Conservation (phyloP, 2,329 filamentous ascomycete species). For the Penicillium griseofulvum region DNA sequence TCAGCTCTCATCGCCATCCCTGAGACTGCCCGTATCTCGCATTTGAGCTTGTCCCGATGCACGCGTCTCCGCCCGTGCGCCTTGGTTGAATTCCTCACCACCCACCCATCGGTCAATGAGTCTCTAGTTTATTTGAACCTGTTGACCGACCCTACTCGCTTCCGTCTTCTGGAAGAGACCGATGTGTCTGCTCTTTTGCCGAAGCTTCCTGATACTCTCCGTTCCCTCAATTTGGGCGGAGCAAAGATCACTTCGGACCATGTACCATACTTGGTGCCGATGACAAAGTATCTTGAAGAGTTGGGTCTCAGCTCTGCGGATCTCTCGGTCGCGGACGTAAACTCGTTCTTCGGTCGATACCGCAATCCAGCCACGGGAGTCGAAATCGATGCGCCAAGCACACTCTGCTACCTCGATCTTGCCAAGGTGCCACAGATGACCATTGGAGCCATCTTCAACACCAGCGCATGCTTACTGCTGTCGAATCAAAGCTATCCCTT, state of each 20-base stretch:
- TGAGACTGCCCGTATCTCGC: constrained; percentile 67
- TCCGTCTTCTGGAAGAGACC: constrained; percentile 66
- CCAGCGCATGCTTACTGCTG: constrained; percentile 57
- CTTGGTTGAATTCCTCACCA: constrained; percentile 68
- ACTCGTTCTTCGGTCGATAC: constrained; percentile 55
- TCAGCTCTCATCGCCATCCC: constrained; percentile 69
- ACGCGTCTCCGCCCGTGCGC: constrained; percentile 63
- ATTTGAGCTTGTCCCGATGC: constrained; percentile 76
- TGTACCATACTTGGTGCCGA: constrained; percentile 59
- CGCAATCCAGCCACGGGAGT: constrained; percentile 26
- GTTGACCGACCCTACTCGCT: constrained; percentile 67
- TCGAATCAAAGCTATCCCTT: constrained; percentile 63
- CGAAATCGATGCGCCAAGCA: constrained; percentile 26
- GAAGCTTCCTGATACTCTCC: constrained; percentile 63
- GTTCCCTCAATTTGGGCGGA: constrained; percentile 73
- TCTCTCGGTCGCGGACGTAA: constrained; percentile 64
- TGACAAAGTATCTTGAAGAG: constrained; percentile 73
- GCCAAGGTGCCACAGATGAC: constrained; percentile 63
- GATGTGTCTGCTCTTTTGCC: constrained; percentile 66
- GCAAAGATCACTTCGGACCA: constrained; percentile 67
- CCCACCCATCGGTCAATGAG: constrained; percentile 66
- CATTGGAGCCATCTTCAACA: constrained; percentile 58
- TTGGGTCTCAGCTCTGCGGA: constrained; percentile 67
- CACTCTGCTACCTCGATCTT: constrained; percentile 72
- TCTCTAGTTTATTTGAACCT: constrained; percentile 70